Evolutionary conservation across 306 rosid genomes (phyloP), one percentile per base, ranked within the genome.

Genomic region (Trifolium fragiferum): DNA sequence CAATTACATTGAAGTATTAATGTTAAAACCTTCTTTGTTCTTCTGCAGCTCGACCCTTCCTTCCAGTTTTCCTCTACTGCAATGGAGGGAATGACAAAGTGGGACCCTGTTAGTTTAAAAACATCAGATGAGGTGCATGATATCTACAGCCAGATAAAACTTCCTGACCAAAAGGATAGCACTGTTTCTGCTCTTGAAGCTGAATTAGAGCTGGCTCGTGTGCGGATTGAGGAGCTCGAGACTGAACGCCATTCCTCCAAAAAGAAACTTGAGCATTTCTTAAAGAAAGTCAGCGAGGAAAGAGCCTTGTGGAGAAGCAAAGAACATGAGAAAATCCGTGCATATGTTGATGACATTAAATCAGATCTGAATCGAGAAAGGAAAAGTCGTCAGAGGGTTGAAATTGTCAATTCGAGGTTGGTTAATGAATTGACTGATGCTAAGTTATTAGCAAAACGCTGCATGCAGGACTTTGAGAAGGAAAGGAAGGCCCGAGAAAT

Each of bases 301-400:
- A 93, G 86, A 80, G 84, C 88, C 72, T 70, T 83, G 30, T 91
- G 96, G 97, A 75, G 88, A 73, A 89, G 89, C 82, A 78, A 92
- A 82, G 98, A 93, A 81, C 98, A 91, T 84, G 97, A 91, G 85
- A 93, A 91, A 88, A 87, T 93, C 25, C 92, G 96, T 49, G 88
- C 82, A 20, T 91, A 87, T 63, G 78, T 91, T 55, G 97, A 88
- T 74, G 96, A 91, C 80, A 41, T 87, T 18, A 91, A 87, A 81
- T 60, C 87, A 53, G 97, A 88, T 82, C 66, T 88, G 77, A 89
- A 67, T 80, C 83, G 93, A 62, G 96, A 93, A 86, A 84, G 96
- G 88, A 93, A 91, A 78, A 82, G 65, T 75, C 91, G 89, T 40
- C 92, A 91, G 66, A 88, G 93, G 87, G 83, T 78, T 75, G 98